A percentile compares a stretch with the other conserved stretches of the same genome.
These are phyloP conservation scores for Jaenimonas drosophilae DNA, from an alignment of 208 protist genomes.

Conservation along the genomic window DNA sequence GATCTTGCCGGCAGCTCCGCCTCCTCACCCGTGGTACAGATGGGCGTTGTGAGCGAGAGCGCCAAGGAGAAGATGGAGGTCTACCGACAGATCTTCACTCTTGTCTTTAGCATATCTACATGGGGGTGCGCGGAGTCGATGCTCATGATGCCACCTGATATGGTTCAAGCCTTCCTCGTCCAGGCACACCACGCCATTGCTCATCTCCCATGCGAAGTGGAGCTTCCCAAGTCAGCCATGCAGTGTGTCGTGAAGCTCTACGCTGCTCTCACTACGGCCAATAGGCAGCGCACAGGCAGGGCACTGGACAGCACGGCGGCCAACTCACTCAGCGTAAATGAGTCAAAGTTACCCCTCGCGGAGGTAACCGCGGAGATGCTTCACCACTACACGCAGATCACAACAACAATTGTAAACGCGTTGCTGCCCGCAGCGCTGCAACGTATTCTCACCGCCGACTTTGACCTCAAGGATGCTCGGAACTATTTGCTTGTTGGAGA, in stretches of 20 bases:
- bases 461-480: conserved; percentile 69
- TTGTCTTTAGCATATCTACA: conserved; percentile 33
- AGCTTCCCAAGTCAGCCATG: conserved; percentile 54
- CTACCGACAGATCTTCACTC: conserved; percentile 54
- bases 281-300: background rate
- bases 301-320: no score
- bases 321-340: no score
- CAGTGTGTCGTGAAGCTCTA: conserved; percentile 42
- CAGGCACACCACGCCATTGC: conserved; percentile 34
- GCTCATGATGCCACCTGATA: conserved; percentile 18
- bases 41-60: conserved; percentile 57
- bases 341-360: no score
- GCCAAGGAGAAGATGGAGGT: conserved; percentile 49
- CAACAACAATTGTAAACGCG: no score
- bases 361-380: no score
- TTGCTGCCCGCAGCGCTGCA: conserved; percentile 11
- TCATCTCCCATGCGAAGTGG: conserved; percentile 40
- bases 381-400: no score
- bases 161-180: conserved; percentile 15
- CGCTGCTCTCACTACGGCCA: conserved; percentile 9
- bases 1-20: conserved; percentile 19
- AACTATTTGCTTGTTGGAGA: conserved; percentile 51
- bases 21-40: conserved; percentile 20
- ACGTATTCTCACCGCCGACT: conserved; percentile 9
- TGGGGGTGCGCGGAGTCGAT: conserved; percentile 35